Evolutionary conservation across 108 stramenopile species (phyloP).

Genomic region (Poteriospumella lacustris): DNA sequence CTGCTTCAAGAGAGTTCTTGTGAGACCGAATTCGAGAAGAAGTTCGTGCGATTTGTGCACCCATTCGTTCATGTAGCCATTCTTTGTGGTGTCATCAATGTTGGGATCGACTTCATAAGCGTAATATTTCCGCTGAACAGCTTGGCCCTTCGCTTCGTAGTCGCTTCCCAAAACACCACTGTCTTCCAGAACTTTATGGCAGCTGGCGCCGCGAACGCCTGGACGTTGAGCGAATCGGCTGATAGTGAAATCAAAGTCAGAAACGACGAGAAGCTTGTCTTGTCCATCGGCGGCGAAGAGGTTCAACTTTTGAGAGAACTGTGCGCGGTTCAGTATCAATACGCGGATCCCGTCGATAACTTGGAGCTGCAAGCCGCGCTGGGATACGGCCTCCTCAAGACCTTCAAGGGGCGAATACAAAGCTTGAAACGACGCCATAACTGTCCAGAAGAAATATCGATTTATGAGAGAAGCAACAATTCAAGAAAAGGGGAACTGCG

Average conservation of each 20-base stretch:
- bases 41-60: conserved; percentile 27
- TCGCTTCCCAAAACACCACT: conserved; percentile 10
- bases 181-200: conserved; percentile 28
- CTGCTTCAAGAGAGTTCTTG: background rate
- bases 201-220: conserved; percentile 14
- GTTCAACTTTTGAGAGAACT: conserved; percentile 2
- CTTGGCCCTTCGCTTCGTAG: conserved; percentile 2
- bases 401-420: no score
- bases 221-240: background rate
- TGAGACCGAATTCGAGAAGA: conserved; percentile 20
- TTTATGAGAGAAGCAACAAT: no score
- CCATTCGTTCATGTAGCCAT: conserved; percentile 31
- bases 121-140: conserved; percentile 32
- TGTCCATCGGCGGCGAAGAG: background rate
- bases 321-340: no score
- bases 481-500: no score
- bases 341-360: no score
- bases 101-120: conserved; percentile 14
- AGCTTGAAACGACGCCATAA: no score
- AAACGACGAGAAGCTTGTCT: conserved; percentile 9
- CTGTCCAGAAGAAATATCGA: no score
- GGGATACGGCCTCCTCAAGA: no score
- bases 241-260: conserved; percentile 36
- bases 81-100: conserved; percentile 21
- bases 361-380: no score